Percentiles rank a stretch among this genome's conserved stretches.
Evolutionary conservation across 495 filamentous ascomycete genomes (phyloP).

Genomic region (Aspergillus ellipticus): DNA sequence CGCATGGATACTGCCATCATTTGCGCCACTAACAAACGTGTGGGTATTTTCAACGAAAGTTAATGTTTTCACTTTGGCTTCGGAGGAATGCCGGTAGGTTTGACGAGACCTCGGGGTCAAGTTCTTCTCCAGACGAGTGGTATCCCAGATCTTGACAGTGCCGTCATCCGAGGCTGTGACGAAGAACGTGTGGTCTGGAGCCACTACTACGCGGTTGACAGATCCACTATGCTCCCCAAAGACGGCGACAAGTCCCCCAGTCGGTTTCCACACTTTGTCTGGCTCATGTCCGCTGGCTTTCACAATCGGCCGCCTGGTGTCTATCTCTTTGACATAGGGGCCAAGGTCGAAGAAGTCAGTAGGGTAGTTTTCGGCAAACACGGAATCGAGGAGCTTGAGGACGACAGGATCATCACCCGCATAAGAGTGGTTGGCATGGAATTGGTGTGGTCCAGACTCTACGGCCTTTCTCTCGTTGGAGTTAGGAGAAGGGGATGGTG

Average conservation of each 20-base stretch:
- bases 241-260: constrained; percentile 76
- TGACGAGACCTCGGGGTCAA: constrained; percentile 83
- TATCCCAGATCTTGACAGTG: constrained; percentile 91
- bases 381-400: constrained; percentile 77
- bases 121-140: constrained; percentile 81
- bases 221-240: constrained; percentile 84
- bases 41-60: constrained; percentile 94
- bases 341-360: constrained; percentile 69
- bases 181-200: constrained; percentile 94
- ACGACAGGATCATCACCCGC: constrained; percentile 85
- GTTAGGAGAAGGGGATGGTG: constrained; percentile 29
- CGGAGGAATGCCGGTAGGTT: constrained; percentile 69
- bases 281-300: constrained; percentile 49
- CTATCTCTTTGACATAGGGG: constrained; percentile 70
- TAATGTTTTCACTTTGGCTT: constrained; percentile 70
- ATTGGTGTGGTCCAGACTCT: constrained; percentile 24
- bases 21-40: constrained; percentile 83
- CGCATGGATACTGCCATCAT: constrained; percentile 85
- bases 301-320: constrained; percentile 59
- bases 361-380: constrained; percentile 89
- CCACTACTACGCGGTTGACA: constrained; percentile 76
- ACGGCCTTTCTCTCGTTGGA: constrained; percentile 27
- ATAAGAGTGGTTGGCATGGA: constrained; percentile 65
- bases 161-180: constrained; percentile 91
- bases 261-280: constrained; percentile 71